A percentile compares a stretch with the other conserved stretches of the same genome.
Conservation (phyloP, 2,329 filamentous ascomycete genomes). For the Nectriaceae sp. region DNA sequence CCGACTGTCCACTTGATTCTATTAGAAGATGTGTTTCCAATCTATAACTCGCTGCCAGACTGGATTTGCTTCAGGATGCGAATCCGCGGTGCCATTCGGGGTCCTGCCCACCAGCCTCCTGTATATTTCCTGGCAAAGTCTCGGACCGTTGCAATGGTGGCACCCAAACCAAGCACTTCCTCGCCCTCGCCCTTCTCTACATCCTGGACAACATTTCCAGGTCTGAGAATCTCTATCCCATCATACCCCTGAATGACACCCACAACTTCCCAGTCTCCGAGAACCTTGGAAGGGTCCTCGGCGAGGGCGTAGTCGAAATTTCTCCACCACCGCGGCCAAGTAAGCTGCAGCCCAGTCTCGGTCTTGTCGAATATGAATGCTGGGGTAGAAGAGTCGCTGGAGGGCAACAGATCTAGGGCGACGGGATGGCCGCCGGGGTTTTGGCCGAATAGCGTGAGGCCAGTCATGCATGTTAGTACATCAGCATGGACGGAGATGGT, state of each 20-base stretch:
- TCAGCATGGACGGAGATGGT: constrained; percentile 59
- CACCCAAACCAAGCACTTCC: constrained; percentile 48
- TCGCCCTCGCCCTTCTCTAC: constrained; percentile 14
- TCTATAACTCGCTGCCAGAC: background rate
- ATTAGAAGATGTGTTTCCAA: background rate
- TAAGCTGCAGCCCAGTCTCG: constrained; percentile 48
- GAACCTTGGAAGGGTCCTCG: constrained; percentile 50
- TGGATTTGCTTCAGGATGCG: constrained; percentile 44
- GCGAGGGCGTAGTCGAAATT: constrained; percentile 63
- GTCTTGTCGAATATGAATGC: constrained; percentile 61
- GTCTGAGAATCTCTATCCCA: constrained; percentile 59
- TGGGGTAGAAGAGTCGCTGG: constrained; percentile 22
- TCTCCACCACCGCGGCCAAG: constrained; percentile 59
- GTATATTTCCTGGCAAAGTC: constrained; percentile 47
- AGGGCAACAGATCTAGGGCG: constrained; percentile 26
- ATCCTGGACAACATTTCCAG: constrained; percentile 36
- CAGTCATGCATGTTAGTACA: constrained; percentile 70
- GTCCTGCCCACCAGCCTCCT: constrained; percentile 67
- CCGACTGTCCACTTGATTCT: too few relatives aligned
- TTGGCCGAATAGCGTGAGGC: constrained; percentile 66
- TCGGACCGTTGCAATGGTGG: constrained; percentile 40
- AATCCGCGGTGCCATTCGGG: constrained; percentile 59
- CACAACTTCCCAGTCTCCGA: constrained; percentile 57
- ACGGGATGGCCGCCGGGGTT: constrained; percentile 41
- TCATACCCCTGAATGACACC: constrained; percentile 59